A percentile compares a stretch with the other conserved stretches of the same genome.
These are phyloP conservation scores for Phytophthora macrochlamydospora DNA, from an alignment of 352 stramenopile species.

Conservation along the genomic window DNA sequence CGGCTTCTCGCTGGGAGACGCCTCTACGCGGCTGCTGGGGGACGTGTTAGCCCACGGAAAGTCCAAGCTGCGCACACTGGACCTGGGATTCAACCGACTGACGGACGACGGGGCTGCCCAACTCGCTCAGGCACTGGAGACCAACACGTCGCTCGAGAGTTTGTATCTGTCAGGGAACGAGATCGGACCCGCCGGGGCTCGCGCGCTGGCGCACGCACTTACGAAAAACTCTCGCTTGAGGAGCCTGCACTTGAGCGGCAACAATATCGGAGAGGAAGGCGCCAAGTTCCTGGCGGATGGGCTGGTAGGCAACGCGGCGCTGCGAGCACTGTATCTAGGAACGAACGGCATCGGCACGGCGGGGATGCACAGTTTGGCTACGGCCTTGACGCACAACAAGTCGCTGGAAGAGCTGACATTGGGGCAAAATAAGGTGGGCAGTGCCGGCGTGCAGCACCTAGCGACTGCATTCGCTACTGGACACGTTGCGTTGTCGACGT, in stretches of 20 bases:
- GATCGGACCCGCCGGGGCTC: constrained; percentile 63
- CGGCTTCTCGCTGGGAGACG: constrained; percentile 79
- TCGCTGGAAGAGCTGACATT: constrained; percentile 75
- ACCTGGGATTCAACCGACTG: constrained; percentile 84
- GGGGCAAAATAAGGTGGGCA: constrained; percentile 79
- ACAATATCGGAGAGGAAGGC: constrained; percentile 84
- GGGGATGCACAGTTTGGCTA: constrained; percentile 64
- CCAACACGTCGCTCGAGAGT: constrained; percentile 67
- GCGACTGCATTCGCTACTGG: constrained; percentile 63
- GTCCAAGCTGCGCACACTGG: constrained; percentile 58
- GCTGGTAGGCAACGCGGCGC: constrained; percentile 50
- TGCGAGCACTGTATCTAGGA: constrained; percentile 75
- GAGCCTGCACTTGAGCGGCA: constrained; percentile 79
- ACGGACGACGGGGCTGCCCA: constrained; percentile 66
- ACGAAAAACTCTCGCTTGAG: constrained; percentile 58
- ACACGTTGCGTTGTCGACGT: constrained; percentile 56
- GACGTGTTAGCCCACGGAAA: constrained; percentile 52
- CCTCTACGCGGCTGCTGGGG: constrained; percentile 58
- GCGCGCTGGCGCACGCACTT: constrained; percentile 55
- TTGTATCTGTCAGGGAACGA: constrained; percentile 86
- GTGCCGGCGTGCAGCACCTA: constrained; percentile 59
- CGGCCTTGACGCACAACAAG: constrained; percentile 61
- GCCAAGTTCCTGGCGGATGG: constrained; percentile 54
- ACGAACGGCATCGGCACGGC: constrained; percentile 79
- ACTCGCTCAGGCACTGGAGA: constrained; percentile 59